phyloP scores from a whole-genome alignment of 1,284 basidiomycete genomes.

The Fistulina hepatica region DNA sequence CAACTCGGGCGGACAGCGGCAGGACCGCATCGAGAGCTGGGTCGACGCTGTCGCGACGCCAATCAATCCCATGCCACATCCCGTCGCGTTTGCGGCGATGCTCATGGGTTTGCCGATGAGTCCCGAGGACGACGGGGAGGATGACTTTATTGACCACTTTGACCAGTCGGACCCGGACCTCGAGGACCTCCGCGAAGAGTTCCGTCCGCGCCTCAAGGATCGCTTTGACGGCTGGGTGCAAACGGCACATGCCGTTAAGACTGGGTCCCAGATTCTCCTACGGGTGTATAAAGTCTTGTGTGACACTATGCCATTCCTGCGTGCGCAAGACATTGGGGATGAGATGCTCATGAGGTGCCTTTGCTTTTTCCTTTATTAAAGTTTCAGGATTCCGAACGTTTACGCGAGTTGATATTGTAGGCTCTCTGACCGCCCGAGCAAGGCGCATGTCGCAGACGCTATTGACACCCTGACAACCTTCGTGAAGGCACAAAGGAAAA shows the following conservation, averaged over 20 bases:
- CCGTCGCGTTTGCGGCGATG: slow-evolving; percentile 55
- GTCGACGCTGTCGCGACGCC: slow-evolving; percentile 38
- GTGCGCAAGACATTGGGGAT: slow-evolving; percentile 36
- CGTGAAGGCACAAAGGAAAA: slow-evolving; percentile 38
- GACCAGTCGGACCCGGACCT: slow-evolving; percentile 45
- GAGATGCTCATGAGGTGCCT: slow-evolving; percentile 43
- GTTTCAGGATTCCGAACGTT: not conserved
- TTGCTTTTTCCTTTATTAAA: not conserved
- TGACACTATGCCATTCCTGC: slow-evolving; percentile 45
- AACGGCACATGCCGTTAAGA: slow-evolving; percentile 26
- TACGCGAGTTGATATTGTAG: slow-evolving; percentile 21
- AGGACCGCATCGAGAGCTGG: slow-evolving; percentile 40
- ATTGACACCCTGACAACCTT: slow-evolving; percentile 38
- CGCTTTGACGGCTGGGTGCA: slow-evolving; percentile 47
- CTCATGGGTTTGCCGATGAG: slow-evolving; percentile 50
- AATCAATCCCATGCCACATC: slow-evolving; percentile 28
- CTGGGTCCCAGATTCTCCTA: slow-evolving; percentile 24
- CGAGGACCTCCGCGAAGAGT: slow-evolving; percentile 49
- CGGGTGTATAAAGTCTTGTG: slow-evolving; percentile 33
- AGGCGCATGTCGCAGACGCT: slow-evolving; percentile 38
- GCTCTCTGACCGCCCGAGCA: slow-evolving; percentile 40
- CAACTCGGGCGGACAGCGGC: slow-evolving; percentile 28
- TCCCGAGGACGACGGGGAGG: slow-evolving; percentile 14
- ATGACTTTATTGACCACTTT: slow-evolving; percentile 22
- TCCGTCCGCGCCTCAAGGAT: slow-evolving; percentile 41